Conservation (phyloP, 176 grass and related monocot species). For the Oryza officinalis region DNA sequence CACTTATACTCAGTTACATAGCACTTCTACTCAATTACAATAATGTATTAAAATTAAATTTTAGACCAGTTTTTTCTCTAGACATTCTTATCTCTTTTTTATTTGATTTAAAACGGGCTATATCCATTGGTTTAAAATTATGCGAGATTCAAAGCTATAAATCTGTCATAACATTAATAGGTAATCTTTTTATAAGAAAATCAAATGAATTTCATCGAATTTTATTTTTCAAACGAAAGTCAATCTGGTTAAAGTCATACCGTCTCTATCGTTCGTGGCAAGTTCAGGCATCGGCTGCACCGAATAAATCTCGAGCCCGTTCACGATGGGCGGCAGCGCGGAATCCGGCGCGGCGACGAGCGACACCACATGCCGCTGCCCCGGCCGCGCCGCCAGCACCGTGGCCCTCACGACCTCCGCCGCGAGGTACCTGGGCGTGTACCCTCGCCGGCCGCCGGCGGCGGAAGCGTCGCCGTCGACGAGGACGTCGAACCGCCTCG, state of each 20-base stretch:
- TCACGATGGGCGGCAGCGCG: slow-evolving; percentile 40
- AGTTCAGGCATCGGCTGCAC: slow-evolving; percentile 11
- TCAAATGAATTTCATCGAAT: too few relatives aligned
- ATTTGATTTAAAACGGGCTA: too few relatives aligned
- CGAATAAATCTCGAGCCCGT: slow-evolving; percentile 44
- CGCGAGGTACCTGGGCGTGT: slow-evolving; percentile 27
- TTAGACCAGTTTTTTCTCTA: too few relatives aligned
- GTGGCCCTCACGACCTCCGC: slow-evolving; percentile 15
- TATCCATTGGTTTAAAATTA: too few relatives aligned
- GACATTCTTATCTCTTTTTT: too few relatives aligned
- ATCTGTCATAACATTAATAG: too few relatives aligned
- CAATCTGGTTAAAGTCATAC: background rate
- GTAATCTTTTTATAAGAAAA: too few relatives aligned
- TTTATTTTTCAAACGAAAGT: background rate
- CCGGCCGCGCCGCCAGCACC: background rate
- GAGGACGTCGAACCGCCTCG: slow-evolving; percentile 37
- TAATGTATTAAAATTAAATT: too few relatives aligned
- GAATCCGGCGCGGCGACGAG: slow-evolving; percentile 32
- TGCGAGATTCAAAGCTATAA: too few relatives aligned
- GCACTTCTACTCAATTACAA: too few relatives aligned
- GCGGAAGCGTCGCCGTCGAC: background rate
- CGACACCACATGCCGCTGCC: slow-evolving; percentile 15
- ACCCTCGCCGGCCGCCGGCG: background rate
- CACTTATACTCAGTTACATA: too few relatives aligned
- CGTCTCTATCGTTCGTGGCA: slow-evolving; percentile 4